Percentiles rank a stretch among this genome's conserved stretches.
phyloP scores from a whole-genome alignment of 1,284 basidiomycete species.

The Cystobasidium pallidum region DNA sequence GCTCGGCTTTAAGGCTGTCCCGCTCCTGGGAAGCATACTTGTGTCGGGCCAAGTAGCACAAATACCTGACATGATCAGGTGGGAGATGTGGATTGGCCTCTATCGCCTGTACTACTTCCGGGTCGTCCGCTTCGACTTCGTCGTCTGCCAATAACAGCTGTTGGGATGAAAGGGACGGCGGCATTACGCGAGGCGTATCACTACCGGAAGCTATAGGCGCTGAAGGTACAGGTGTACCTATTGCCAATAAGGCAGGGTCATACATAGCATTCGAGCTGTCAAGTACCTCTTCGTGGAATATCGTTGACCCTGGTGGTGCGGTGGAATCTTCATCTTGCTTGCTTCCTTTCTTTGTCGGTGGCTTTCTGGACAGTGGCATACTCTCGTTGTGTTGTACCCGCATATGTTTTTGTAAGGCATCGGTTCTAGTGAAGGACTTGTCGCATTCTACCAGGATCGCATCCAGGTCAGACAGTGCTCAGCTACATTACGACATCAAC shows the following conservation, averaged over 20 bases:
- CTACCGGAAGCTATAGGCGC: slow-evolving; percentile 39
- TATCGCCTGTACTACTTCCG: slow-evolving; percentile 62
- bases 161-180: slow-evolving; percentile 16
- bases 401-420: slow-evolving; percentile 88
- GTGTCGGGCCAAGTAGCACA: slow-evolving; percentile 76
- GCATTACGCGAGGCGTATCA: slow-evolving; percentile 23
- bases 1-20: slow-evolving; percentile 66
- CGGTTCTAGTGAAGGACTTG: slow-evolving; percentile 87
- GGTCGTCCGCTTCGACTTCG: slow-evolving; percentile 60
- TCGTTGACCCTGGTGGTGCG: background rate
- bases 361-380: slow-evolving; percentile 25
- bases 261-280: slow-evolving; percentile 27
- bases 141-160: slow-evolving; percentile 9
- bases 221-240: slow-evolving; percentile 5
- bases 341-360: slow-evolving; percentile 32
- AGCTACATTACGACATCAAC: background rate
- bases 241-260: slow-evolving; percentile 34
- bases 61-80: slow-evolving; percentile 60
- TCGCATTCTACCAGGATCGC: slow-evolving; percentile 80
- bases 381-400: slow-evolving; percentile 72
- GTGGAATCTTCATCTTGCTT: slow-evolving; percentile 39
- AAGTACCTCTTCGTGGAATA: slow-evolving; percentile 27
- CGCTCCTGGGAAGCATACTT: slow-evolving; percentile 67
- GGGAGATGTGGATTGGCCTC: slow-evolving; percentile 43
- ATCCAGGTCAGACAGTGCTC: background rate